Conservation (phyloP, 768 basidiomycete species). For the Coprinellus micaceus region DNA sequence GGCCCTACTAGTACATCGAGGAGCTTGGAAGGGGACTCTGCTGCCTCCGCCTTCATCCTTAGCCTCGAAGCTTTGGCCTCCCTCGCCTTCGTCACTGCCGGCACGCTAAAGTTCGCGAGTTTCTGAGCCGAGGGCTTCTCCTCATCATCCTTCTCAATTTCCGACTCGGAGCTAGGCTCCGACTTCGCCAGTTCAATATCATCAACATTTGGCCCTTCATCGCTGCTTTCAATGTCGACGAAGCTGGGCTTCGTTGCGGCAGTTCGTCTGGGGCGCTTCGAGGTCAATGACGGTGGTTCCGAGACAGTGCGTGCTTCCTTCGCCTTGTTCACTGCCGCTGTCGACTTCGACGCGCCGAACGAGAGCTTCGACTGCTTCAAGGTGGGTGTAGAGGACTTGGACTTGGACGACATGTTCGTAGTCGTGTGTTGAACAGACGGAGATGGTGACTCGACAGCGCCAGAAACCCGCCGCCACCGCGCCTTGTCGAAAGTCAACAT, state of each 20-base stretch:
- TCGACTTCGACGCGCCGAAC: constrained; percentile 1
- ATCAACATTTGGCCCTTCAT: neutral
- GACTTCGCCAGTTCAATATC: neutral
- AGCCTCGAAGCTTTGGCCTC: neutral
- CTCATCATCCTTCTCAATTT: neutral
- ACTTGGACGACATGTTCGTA: neutral
- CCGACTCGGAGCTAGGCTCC: neutral
- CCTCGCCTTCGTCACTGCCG: neutral
- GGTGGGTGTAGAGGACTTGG: neutral
- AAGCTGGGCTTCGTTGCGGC: neutral
- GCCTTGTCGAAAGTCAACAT: too few species aligned
- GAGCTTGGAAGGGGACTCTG: neutral
- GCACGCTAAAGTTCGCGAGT: too few species aligned
- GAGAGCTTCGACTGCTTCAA: constrained; percentile 5
- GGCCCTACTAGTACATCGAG: neutral
- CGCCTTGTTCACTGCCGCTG: neutral
- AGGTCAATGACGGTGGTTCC: neutral
- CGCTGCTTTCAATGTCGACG: neutral
- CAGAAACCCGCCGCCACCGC: too few species aligned
- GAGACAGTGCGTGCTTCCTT: neutral
- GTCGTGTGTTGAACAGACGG: neutral
- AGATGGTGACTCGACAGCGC: neutral
- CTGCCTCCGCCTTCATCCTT: neutral
- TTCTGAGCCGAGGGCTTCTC: neutral
- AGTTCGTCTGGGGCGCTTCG: neutral